Evolutionary conservation across 179 eudicot species (phyloP), one percentile per base, ranked within the genome.

Genomic region (Patellifolia procumbens): DNA sequence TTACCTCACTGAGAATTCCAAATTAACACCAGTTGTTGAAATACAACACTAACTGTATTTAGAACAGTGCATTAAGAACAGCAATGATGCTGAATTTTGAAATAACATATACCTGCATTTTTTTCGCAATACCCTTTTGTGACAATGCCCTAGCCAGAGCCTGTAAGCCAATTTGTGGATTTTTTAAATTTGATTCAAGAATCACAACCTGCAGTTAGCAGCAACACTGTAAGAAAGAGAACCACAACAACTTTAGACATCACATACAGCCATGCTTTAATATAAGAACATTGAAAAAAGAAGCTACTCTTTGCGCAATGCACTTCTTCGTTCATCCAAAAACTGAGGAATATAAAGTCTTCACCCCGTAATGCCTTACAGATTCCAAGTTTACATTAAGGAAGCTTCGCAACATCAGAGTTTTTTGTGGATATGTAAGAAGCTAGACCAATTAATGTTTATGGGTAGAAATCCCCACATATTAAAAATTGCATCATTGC

Each of bases 131-230:
- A 68, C 95, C 91, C 83, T 86, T 90, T 77, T 91, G 97, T 20
- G 97, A 89, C 70, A 95, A 82, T 70, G 98, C 98, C 79, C 87
- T 95, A 51, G 99, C 86, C 65, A 95, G 96, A 83, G 99, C 99
- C 72, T 89, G 91, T 72, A 95, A 85, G 19, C 99, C 99, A 56
- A 87, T 65, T 80, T 90, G 95, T 19, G 99, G 98, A 80, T 80
- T 88, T 82, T 81, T 85, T 35, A 91, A 86, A 78, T 91, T 83
- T 78, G 99, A 95, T 29, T 86, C 96, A 74, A 95, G 81, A 77
- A 95, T 95, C 79, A 95, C 99, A 59, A 91, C 93, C 98, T 95
- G 78, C 66, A 64, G 34, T 61, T 13, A 48, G 65, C 68, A 74
- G 24, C 79, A 60, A 74, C 8, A n/a, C 46, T 37, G 34, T 48